Base-by-base conservation (phyloP, 2,329 filamentous ascomycete genomes). In the Cladosporium sp. region DNA sequence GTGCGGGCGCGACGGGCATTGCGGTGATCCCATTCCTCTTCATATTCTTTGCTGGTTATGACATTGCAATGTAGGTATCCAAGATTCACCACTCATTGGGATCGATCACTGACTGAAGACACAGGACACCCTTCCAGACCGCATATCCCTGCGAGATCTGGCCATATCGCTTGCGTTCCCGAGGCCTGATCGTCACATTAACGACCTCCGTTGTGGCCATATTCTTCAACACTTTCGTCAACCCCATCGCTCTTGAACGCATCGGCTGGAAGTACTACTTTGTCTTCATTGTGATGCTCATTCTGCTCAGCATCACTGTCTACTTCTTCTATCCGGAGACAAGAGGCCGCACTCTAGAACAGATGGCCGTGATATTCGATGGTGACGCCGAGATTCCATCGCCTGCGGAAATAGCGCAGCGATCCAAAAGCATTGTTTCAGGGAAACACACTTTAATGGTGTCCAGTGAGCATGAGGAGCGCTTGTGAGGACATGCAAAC, bases 11-110 rank as follows among this genome's bases (percentile, higher is more conserved):
- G 8, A 73, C 75, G 2, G 72, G 73, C 3, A 64, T 69, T 9
- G 65, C 73, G 6, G 69, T 76, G 36, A 64, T 85, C 22, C 79
- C 86, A 68, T 86, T 84, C 70, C 83, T 83, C 61, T 86, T 84
- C 61, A 73, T 77, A 4, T 86, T 84, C 67, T 77, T 76, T 7
- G 81, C 82, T 3, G 75, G 73, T 59, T 87, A 87, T 66, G 85
- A 86, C 63, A 76, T 86, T 48, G 84, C 62, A 5, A 56, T 63
- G 60, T 63, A 58, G 59, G 58, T 44, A n/a, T 4, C 9, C 4
- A 10, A 19, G 13, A 22, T 35, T 12, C 10, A 24, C 25, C 3
- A 3, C 12, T 37, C n/a, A 19, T 20, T 20, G 4, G 3, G 3
- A 36, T 17, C 9, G 17, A 20, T 9, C 2, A 20, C 42, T 45